Conservation (phyloP, 257 asterid species). For the Cinchona pubescens region DNA sequence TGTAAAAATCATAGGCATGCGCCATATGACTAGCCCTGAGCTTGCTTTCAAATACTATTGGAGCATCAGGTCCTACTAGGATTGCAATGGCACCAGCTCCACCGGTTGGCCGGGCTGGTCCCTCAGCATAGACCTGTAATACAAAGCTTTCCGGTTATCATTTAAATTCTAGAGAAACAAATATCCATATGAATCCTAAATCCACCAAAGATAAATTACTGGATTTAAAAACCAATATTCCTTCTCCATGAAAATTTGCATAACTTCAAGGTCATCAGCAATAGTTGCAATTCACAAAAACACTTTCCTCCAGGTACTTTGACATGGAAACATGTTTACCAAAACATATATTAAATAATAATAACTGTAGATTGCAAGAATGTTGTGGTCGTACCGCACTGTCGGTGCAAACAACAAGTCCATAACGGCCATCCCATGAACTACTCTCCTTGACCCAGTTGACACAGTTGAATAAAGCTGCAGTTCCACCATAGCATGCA, state of each 20-base stretch:
- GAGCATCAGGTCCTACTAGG: slow-evolving; percentile 98
- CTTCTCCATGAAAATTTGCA: not conserved
- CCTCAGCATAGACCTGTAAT: slow-evolving; percentile 95
- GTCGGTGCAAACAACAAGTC: slow-evolving; percentile 98
- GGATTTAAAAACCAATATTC: too few species aligned
- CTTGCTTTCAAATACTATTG: slow-evolving; percentile 91
- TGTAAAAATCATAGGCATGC: slow-evolving; percentile 94
- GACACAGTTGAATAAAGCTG: slow-evolving; percentile 89
- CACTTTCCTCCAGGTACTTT: not conserved
- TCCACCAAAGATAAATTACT: not conserved
- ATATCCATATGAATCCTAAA: not conserved
- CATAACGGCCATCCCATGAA: slow-evolving; percentile 99
- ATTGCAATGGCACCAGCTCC: slow-evolving; percentile 99
- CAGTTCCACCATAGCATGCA: slow-evolving; percentile 99
- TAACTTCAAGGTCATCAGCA: not conserved
- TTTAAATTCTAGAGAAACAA: not conserved
- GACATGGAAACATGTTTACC: not conserved
- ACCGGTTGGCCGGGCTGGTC: slow-evolving; percentile 99
- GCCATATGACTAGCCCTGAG: slow-evolving; percentile 95
- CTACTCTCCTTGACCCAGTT: slow-evolving; percentile 98
- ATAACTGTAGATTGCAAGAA: slow-evolving; percentile 8
- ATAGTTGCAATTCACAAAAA: not conserved
- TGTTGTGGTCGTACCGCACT: slow-evolving; percentile 71
- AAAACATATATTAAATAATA: not conserved
- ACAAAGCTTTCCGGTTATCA: slow-evolving; percentile 13